Percentiles rank a stretch among this genome's conserved stretches.
Conservation (phyloP, 176 grass and related monocot species). For the Echinochloa phyllopogon region DNA sequence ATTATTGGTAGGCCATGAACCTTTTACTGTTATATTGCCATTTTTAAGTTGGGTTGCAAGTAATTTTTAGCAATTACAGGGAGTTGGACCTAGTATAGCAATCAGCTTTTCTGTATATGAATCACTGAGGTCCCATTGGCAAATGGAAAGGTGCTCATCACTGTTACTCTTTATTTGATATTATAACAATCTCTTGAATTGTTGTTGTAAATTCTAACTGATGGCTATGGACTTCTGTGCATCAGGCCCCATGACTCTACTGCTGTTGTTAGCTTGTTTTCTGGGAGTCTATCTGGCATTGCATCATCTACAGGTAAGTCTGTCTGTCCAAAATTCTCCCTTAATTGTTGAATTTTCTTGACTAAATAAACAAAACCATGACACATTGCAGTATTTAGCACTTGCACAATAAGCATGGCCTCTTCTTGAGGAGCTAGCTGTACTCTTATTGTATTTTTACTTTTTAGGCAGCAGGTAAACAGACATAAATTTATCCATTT, state of each 20-base stretch:
- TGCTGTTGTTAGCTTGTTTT: slow-evolving; percentile 77
- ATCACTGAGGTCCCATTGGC: slow-evolving; percentile 86
- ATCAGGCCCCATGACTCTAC: slow-evolving; percentile 73
- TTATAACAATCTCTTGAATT: not conserved
- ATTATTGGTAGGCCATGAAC: slow-evolving; percentile 63
- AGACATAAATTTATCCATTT: not conserved
- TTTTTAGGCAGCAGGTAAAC: not conserved
- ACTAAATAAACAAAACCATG: slow-evolving; percentile 13
- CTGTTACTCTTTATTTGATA: slow-evolving; percentile 33
- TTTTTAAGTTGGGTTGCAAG: slow-evolving; percentile 38
- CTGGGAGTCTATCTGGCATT: slow-evolving; percentile 91
- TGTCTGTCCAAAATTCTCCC: not conserved
- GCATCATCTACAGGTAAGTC: slow-evolving; percentile 89
- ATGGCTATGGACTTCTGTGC: slow-evolving; percentile 20
- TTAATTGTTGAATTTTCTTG: not conserved
- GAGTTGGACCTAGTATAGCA: slow-evolving; percentile 90
- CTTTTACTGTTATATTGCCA: slow-evolving; percentile 41
- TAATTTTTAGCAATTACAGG: slow-evolving; percentile 66
- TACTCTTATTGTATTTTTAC: not conserved
- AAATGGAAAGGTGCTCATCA: slow-evolving; percentile 71
- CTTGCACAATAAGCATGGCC: not conserved
- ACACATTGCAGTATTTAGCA: slow-evolving; percentile 6
- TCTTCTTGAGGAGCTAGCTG: not conserved
- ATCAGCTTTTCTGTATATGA: slow-evolving; percentile 99
- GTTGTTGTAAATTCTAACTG: not conserved